Evolutionary conservation across 345 rosid genomes (phyloP).

Genomic region (Angophora floribunda): DNA sequence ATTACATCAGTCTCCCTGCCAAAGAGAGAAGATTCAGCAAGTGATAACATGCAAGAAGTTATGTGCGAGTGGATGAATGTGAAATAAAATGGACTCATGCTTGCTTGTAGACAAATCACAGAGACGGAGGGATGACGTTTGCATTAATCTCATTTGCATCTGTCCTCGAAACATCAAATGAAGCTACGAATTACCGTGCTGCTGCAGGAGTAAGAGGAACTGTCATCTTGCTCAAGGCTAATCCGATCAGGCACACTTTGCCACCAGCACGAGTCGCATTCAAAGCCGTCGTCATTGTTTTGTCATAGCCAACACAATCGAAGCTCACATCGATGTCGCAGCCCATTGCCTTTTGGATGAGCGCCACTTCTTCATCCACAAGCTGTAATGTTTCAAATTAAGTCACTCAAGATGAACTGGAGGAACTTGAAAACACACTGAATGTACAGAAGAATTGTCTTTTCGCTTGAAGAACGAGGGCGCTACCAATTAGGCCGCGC

Average conservation of each 20-base stretch:
- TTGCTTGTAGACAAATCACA: neutral
- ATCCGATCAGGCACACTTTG: slow-evolving; percentile 86
- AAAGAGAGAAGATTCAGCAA: neutral
- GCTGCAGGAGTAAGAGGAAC: slow-evolving; percentile 87
- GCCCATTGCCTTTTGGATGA: slow-evolving; percentile 54
- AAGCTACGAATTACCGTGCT: slow-evolving; percentile 39
- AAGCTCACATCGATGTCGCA: slow-evolving; percentile 59
- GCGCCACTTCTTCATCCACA: slow-evolving; percentile 48
- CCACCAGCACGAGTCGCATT: slow-evolving; percentile 75
- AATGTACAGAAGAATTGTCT: neutral
- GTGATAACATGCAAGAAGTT: neutral
- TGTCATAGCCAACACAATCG: slow-evolving; percentile 84
- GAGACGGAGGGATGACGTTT: neutral
- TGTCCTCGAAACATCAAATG: neutral
- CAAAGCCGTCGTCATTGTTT: slow-evolving; percentile 84
- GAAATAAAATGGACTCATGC: neutral
- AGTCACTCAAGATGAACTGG: neutral
- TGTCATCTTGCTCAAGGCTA: slow-evolving; percentile 71
- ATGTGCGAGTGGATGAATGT: neutral
- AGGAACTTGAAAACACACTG: neutral
- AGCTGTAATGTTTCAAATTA: slow-evolving; percentile 26
- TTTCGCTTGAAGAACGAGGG: neutral
- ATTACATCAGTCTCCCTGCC: slow-evolving; percentile 84
- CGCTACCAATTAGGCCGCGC: neutral
- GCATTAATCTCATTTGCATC: neutral